These are phyloP conservation scores for Sporothrix globosa DNA, from an alignment of 2,329 filamentous ascomycete genomes.

Conservation along the genomic window DNA sequence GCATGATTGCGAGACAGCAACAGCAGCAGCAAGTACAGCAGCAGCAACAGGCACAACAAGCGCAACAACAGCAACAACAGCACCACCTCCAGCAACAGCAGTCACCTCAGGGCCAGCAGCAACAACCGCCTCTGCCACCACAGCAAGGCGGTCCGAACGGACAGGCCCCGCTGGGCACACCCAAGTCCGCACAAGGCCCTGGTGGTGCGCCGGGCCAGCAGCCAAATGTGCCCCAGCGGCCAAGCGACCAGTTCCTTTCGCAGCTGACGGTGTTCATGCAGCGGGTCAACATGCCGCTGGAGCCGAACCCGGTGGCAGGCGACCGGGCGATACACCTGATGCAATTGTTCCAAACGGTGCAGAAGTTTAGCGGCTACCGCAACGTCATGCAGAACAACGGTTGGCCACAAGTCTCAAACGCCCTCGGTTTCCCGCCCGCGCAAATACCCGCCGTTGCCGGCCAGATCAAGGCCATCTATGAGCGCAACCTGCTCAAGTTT, in stretches of 20 bases:
- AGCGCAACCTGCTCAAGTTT: conserved; percentile 74
- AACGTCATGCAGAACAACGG: conserved; percentile 68
- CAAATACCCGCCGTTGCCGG: conserved; percentile 68
- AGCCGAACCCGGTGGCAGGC: conserved; percentile 71
- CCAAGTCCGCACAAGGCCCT: conserved; percentile 35
- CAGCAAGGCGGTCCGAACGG: conserved; percentile 54
- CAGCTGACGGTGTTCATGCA: conserved; percentile 78
- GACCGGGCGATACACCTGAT: conserved; percentile 75
- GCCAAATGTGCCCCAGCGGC: conserved; percentile 44
- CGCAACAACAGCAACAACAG: conserved; percentile 47
- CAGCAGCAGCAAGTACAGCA: conserved; percentile 47
- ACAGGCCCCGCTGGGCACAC: conserved; percentile 53
- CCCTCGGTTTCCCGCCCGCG: conserved; percentile 62
- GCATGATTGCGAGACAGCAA: conserved; percentile 41
- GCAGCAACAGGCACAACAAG: conserved; percentile 45
- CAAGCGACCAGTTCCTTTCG: conserved; percentile 73
- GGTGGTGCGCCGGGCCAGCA: conserved; percentile 36
- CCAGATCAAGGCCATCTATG: conserved; percentile 74
- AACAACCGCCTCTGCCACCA: not conserved
- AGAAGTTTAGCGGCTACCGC: conserved; percentile 77
- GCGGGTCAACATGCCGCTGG: conserved; percentile 71
- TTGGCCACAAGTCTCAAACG: conserved; percentile 74
- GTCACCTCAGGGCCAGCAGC: conserved; percentile 35
- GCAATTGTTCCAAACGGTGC: conserved; percentile 75
- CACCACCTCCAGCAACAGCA: conserved; percentile 48